Evolutionary conservation across 2,329 filamentous ascomycete genomes (phyloP).

Genomic region (Stenocarpella maydis): DNA sequence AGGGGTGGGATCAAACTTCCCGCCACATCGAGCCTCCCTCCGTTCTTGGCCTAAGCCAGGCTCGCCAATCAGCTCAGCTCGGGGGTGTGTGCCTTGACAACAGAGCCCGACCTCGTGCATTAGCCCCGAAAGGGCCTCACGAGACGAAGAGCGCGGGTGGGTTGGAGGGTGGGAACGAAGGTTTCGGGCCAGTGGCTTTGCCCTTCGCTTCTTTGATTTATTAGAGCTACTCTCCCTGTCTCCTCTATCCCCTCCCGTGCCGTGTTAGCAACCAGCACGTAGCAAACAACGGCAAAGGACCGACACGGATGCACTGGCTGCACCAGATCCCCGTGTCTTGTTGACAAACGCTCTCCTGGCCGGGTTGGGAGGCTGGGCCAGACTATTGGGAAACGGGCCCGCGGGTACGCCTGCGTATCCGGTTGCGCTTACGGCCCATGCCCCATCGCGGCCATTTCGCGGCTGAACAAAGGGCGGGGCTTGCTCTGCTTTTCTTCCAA

Average conservation of each 20-base stretch:
- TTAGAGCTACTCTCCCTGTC: background rate
- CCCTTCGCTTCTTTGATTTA: background rate
- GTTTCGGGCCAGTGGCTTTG: conserved; percentile 1
- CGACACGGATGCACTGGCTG: conserved; percentile 5
- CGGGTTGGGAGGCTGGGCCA: background rate
- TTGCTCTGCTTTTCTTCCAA: conserved; percentile 3
- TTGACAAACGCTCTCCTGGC: conserved; percentile 3
- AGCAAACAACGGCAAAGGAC: conserved; percentile 9
- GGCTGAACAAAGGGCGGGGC: background rate
- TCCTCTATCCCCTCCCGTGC: too few relatives aligned
- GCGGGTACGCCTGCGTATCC: background rate
- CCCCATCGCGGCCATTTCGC: background rate
- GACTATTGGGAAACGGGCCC: background rate
- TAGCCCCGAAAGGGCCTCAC: conserved; percentile 23
- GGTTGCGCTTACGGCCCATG: conserved; percentile 7
- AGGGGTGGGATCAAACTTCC: conserved; percentile 19
- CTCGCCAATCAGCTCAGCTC: conserved; percentile 15
- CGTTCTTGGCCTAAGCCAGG: conserved; percentile 6
- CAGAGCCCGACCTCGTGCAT: conserved; percentile 26
- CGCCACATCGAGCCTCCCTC: conserved; percentile 24
- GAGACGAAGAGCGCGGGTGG: background rate
- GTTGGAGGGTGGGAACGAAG: background rate
- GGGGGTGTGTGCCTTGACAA: conserved; percentile 12
- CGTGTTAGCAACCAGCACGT: background rate
- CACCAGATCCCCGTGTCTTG: background rate